A percentile compares a stretch with the other conserved stretches of the same genome.
These are phyloP conservation scores for Syncephalastrum contaminatum DNA, from an alignment of 371 early-diverging fungal species.

Conservation along the genomic window DNA sequence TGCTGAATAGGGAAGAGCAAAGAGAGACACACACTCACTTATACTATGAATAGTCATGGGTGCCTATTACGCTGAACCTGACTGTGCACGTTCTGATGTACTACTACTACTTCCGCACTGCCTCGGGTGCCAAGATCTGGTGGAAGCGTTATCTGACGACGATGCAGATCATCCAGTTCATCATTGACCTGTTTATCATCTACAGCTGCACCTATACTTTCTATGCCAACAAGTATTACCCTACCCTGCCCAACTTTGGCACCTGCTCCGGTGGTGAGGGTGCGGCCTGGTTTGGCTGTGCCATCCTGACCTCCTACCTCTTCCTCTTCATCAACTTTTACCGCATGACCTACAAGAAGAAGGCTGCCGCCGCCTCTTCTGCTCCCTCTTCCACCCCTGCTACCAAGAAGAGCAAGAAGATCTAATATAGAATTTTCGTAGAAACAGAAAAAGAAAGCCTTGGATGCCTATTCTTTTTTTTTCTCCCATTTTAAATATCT, in stretches of 20 bases:
- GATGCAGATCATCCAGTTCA: constrained; percentile 87
- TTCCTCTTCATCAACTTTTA: constrained; percentile 88
- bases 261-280: constrained; percentile 77
- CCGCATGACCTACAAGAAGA: constrained; percentile 63
- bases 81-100: constrained; percentile 92
- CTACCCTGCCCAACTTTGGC: constrained; percentile 70
- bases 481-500: background rate
- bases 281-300: constrained; percentile 82
- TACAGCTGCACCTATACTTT: constrained; percentile 84
- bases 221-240: constrained; percentile 70
- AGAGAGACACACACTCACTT: constrained; percentile 10
- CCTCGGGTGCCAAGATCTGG: constrained; percentile 83
- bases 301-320: constrained; percentile 79
- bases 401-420: constrained; percentile 19
- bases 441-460: background rate
- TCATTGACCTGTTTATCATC: constrained; percentile 77
- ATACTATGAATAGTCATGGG: constrained; percentile 64
- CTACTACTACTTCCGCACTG: constrained; percentile 89
- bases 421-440: constrained; percentile 9
- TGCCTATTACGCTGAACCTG: constrained; percentile 79
- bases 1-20: constrained; percentile 1
- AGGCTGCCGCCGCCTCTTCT: constrained; percentile 8
- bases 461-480: background rate
- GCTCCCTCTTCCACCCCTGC: background rate
- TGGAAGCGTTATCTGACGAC: constrained; percentile 93